Conservation (phyloP, 208 protist species). For the Leishmania lainsoni region DNA sequence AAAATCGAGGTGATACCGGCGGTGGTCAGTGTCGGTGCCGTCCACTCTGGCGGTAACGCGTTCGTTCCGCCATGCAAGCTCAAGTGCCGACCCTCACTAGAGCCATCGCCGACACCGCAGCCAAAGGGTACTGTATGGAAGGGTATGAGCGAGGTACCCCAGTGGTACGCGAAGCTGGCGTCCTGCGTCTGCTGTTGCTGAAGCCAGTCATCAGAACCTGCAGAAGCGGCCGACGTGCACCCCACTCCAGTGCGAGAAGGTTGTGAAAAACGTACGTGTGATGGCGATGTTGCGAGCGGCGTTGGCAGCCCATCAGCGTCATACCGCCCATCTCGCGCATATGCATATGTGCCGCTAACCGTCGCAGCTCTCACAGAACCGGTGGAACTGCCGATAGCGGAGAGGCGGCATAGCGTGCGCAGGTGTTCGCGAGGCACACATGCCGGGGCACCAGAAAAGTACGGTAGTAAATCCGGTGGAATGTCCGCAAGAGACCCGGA, state of each 20-base stretch:
- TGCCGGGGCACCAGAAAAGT: slow-evolving; percentile 13
- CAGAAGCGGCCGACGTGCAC: not conserved
- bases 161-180: slow-evolving; percentile 5
- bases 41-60: slow-evolving; percentile 16
- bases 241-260: not conserved
- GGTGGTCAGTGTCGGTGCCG: not conserved
- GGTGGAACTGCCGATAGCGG: not conserved
- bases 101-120: not conserved
- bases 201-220: not conserved
- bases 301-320: not conserved
- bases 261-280: not conserved
- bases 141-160: slow-evolving; percentile 19
- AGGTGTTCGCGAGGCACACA: slow-evolving; percentile 32
- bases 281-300: not conserved
- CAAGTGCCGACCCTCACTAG: not conserved
- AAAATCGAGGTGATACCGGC: not conserved
- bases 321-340: not conserved
- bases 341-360: not conserved
- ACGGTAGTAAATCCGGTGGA: slow-evolving; percentile 3
- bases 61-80: not conserved
- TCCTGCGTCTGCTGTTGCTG: not conserved
- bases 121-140: slow-evolving; percentile 25
- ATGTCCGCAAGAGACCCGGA: not conserved
- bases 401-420: slow-evolving; percentile 25
- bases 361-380: not conserved